phyloP scores from a whole-genome alignment of 1,284 basidiomycete species.

The Earliella scabrosa region DNA sequence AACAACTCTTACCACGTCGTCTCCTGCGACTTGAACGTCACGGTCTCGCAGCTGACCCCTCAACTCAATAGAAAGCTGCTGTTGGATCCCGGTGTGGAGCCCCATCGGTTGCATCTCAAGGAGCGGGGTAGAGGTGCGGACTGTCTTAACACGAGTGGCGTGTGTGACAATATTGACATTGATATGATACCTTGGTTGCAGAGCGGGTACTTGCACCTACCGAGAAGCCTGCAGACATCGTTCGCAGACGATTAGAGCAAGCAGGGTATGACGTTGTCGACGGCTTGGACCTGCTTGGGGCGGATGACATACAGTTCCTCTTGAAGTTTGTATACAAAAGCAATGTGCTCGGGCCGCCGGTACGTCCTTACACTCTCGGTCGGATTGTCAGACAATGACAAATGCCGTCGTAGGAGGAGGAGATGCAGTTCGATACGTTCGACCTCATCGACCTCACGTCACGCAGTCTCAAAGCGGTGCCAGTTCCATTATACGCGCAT shows the following conservation, averaged over 20 bases:
- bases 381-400: no score
- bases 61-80: conserved; percentile 65
- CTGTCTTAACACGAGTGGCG: not conserved
- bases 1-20: conserved; percentile 80
- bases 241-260: conserved; percentile 85
- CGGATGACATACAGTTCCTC: conserved; percentile 85
- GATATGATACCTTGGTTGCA: conserved; percentile 35
- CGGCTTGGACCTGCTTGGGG: conserved; percentile 79
- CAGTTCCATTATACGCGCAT: conserved; percentile 87
- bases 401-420: no score
- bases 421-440: conserved; percentile 75
- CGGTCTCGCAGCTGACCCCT: conserved; percentile 72
- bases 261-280: conserved; percentile 91
- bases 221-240: conserved; percentile 88
- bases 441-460: conserved; percentile 87
- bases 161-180: no score
- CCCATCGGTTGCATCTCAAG: conserved; percentile 81
- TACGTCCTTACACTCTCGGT: conserved; percentile 39
- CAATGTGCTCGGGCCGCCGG: conserved; percentile 67
- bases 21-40: conserved; percentile 66
- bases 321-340: conserved; percentile 89
- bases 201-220: conserved; percentile 83
- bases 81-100: conserved; percentile 52
- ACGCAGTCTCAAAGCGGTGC: conserved; percentile 87
- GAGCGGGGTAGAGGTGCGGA: conserved; percentile 81